Conservation (phyloP, 2,329 filamentous ascomycete species). For the Ascochyta rabiei region DNA sequence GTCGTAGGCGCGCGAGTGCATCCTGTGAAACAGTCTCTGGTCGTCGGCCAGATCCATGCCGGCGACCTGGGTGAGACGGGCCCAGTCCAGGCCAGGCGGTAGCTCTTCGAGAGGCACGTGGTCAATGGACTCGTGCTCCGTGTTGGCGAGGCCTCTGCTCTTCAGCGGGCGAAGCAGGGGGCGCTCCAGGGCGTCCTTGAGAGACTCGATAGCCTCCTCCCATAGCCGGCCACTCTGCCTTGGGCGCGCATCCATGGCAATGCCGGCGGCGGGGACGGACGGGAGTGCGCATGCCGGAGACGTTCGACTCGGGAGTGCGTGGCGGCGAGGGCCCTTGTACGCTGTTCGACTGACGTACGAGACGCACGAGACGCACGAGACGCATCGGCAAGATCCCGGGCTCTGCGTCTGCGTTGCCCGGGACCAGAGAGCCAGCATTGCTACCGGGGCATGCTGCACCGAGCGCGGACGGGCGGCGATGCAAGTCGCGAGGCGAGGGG, state of each 20-base stretch:
- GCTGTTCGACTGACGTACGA: slow-evolving; percentile 63
- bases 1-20: slow-evolving; percentile 17
- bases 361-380: slow-evolving; percentile 64
- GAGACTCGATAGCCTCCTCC: slow-evolving; percentile 62
- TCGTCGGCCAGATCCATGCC: slow-evolving; percentile 39
- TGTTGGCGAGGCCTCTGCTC: neutral
- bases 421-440: slow-evolving; percentile 73
- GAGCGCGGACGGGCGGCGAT: slow-evolving; percentile 24
- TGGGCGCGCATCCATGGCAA: slow-evolving; percentile 64
- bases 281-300: slow-evolving; percentile 70
- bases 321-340: slow-evolving; percentile 57
- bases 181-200: slow-evolving; percentile 49
- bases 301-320: slow-evolving; percentile 58
- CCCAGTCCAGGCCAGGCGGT: slow-evolving; percentile 32
- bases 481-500: slow-evolving; percentile 20
- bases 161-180: neutral
- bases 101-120: slow-evolving; percentile 21
- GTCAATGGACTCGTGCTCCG: neutral
- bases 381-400: slow-evolving; percentile 66
- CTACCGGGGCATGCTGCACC: slow-evolving; percentile 46
- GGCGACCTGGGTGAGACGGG: slow-evolving; percentile 18
- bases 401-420: slow-evolving; percentile 68
- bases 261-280: slow-evolving; percentile 68
- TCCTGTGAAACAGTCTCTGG: slow-evolving; percentile 21
- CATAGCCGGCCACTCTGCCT: slow-evolving; percentile 67